Percentiles rank a stretch among this genome's conserved stretches.
These are phyloP conservation scores for Takashimella tepidaria DNA, from an alignment of 1,284 basidiomycete species.

Conservation along the genomic window DNA sequence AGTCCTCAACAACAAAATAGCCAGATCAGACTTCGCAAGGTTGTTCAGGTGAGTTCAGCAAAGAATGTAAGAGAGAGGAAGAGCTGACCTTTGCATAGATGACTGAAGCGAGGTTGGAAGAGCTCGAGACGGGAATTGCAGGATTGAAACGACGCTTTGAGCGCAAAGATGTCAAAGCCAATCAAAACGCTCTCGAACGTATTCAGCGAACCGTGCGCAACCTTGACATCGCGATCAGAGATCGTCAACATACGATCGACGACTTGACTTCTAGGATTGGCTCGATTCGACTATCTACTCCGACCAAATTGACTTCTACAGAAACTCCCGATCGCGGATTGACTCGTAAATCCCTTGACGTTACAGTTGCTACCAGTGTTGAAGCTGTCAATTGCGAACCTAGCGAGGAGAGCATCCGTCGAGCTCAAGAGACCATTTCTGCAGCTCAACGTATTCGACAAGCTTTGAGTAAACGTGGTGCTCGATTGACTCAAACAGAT, in stretches of 20 bases:
- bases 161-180: constrained; percentile 9
- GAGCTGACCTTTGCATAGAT: constrained; percentile 21
- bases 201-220: constrained; percentile 51
- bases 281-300: constrained; percentile 26
- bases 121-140: constrained; percentile 36
- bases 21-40: constrained; percentile 48
- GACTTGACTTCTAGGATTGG: constrained; percentile 48
- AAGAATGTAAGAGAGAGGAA: too few species aligned
- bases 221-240: constrained; percentile 48
- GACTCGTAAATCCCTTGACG: neutral
- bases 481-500: constrained; percentile 1
- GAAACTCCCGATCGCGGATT: neutral
- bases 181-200: constrained; percentile 49
- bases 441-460: neutral
- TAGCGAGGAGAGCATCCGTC: constrained; percentile 5
- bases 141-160: constrained; percentile 36
- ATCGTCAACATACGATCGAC: constrained; percentile 48
- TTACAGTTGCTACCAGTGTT: neutral
- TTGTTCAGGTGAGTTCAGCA: constrained; percentile 39
- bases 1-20: constrained; percentile 52
- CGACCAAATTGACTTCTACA: constrained; percentile 3
- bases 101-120: constrained; percentile 46
- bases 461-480: neutral
- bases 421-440: constrained; percentile 4
- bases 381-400: constrained; percentile 7